Conservation (phyloP, 164 flowering plant species). For the Taxillus chinensis region DNA sequence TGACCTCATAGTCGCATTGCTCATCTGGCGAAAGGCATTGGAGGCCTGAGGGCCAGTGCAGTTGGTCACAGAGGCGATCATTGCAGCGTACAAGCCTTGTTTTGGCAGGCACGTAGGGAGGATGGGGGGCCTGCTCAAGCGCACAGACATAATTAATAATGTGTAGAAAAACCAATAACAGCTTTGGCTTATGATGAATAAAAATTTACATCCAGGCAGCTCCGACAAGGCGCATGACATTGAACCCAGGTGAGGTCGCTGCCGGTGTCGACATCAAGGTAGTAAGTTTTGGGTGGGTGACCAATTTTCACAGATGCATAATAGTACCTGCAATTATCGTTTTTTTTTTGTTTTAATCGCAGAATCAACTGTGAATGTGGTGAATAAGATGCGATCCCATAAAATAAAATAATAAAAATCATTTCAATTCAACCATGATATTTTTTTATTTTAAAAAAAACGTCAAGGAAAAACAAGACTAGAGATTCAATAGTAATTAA, state of each 20-base stretch:
- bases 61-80: constrained; percentile 31
- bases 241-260: constrained; percentile 74
- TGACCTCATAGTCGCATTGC: constrained; percentile 57
- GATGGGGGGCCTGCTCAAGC: constrained; percentile 29
- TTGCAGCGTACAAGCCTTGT: constrained; percentile 26
- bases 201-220: constrained; percentile 37
- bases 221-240: constrained; percentile 61
- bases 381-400: no score
- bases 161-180: no score
- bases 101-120: constrained; percentile 36
- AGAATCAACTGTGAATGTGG: no score
- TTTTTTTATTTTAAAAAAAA: no score
- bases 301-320: constrained; percentile 35
- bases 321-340: constrained; percentile 29
- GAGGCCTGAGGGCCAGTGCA: constrained; percentile 13
- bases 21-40: constrained; percentile 27
- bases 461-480: no score
- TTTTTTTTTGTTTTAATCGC: no score
- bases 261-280: constrained; percentile 58
- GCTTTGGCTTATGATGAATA: background rate
- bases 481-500: no score
- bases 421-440: no score
- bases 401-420: no score
- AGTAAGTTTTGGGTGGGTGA: constrained; percentile 33
- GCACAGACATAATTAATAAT: no score